These are phyloP conservation scores for Dacryopinax primogenitus DNA, from an alignment of 768 basidiomycete species.

Conservation along the genomic window DNA sequence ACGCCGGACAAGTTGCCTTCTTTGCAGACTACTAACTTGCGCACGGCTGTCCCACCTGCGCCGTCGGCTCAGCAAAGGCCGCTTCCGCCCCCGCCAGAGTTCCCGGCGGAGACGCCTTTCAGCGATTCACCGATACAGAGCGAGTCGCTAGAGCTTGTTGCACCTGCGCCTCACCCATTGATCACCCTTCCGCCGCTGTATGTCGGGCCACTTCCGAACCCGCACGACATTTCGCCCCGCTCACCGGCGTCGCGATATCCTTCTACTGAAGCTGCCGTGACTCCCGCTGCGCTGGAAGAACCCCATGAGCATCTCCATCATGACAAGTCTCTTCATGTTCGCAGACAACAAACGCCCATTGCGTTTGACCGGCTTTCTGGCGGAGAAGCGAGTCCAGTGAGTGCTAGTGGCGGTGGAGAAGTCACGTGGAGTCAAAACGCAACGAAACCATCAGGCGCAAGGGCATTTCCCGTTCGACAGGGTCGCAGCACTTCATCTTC, in stretches of 20 bases:
- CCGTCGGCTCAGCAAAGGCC: not conserved
- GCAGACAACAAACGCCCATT: not conserved
- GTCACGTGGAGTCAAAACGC: slow-evolving; percentile 10
- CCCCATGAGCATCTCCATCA: not conserved
- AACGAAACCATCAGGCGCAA: slow-evolving; percentile 25
- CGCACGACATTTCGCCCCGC: no score
- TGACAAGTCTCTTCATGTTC: not conserved
- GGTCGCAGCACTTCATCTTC: not conserved
- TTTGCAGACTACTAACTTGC: not conserved
- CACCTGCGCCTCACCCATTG: not conserved
- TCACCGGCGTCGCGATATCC: not conserved
- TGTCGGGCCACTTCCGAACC: not conserved
- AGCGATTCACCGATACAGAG: not conserved
- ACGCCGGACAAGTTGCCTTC: slow-evolving; percentile 1
- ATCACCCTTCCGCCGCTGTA: not conserved
- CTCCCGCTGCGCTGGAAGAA: slow-evolving; percentile 11
- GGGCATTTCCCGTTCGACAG: slow-evolving; percentile 19
- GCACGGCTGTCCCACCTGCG: not conserved
- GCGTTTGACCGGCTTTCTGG: not conserved
- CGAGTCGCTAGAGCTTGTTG: not conserved
- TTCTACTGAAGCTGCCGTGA: not conserved
- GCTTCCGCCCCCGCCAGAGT: not conserved
- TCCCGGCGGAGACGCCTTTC: not conserved
- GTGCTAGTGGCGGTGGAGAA: slow-evolving; percentile 3
- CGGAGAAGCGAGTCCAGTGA: not conserved